A percentile compares a stretch with the other conserved stretches of the same genome.
These are phyloP conservation scores for Asparagopsis taxiformis DNA, from an alignment of 31 red algal species.

Conservation along the genomic window DNA sequence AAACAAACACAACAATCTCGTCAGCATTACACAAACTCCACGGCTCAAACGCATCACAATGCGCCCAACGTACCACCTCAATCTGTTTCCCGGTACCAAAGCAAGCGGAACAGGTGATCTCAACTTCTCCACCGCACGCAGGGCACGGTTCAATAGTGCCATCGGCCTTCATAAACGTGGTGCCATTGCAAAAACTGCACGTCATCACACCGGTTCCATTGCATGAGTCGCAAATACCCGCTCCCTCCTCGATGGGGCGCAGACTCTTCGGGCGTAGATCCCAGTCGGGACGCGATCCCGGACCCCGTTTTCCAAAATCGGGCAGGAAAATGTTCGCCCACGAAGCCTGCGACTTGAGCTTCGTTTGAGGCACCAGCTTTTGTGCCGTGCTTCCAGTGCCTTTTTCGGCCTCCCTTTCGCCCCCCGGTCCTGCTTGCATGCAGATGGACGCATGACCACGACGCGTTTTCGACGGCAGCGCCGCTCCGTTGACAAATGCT, in stretches of 20 bases:
- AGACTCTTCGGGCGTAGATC: conserved; percentile 78
- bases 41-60: too few relatives aligned
- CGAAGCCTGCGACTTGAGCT: conserved; percentile 41
- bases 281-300: conserved; percentile 53
- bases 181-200: conserved; percentile 84
- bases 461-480: too few relatives aligned
- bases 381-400: too few relatives aligned
- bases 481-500: too few relatives aligned
- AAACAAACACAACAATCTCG: too few relatives aligned
- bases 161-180: conserved; percentile 33
- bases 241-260: conserved; percentile 9
- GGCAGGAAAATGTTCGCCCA: conserved; percentile 70
- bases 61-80: conserved; percentile 72
- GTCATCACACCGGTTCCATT: conserved; percentile 65
- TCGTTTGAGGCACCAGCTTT: conserved; percentile 12
- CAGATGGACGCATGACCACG: too few relatives aligned
- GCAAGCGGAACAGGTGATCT: conserved; percentile 58
- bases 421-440: too few relatives aligned
- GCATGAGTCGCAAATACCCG: conserved; percentile 69
- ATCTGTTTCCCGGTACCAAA: conserved; percentile 69
- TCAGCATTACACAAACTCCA: too few relatives aligned
- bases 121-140: conserved; percentile 49
- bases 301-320: conserved; percentile 63
- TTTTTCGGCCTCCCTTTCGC: too few relatives aligned
- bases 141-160: conserved; percentile 46